Percentiles rank a stretch among this genome's conserved stretches.
These are phyloP conservation scores for Piromyces sp. DNA, from an alignment of 192 early-diverging fungal genomes.

Conservation along the genomic window DNA sequence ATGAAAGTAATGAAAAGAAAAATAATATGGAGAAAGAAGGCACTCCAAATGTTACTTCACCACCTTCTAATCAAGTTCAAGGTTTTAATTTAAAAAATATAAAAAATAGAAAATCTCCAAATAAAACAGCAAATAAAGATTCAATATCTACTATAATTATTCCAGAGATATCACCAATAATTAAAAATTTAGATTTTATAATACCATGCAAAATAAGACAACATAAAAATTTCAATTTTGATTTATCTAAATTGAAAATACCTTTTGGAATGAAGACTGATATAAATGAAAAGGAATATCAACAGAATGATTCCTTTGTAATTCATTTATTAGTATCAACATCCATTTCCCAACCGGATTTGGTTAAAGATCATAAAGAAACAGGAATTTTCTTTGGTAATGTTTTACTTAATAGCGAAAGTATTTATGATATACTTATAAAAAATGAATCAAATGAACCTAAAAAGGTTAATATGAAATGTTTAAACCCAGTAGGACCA, in stretches of 20 bases:
- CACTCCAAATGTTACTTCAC: too few relatives aligned
- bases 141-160: background rate
- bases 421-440: background rate
- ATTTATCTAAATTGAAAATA: background rate
- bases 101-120: background rate
- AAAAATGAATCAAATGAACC: background rate
- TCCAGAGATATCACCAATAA: background rate
- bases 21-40: background rate
- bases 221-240: background rate
- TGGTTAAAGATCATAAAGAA: background rate
- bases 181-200: background rate
- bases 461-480: background rate
- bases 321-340: background rate
- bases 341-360: background rate
- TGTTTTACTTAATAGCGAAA: background rate
- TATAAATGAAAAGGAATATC: background rate
- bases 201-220: background rate
- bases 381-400: background rate
- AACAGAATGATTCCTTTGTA: background rate
- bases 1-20: background rate
- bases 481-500: background rate
- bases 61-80: too few relatives aligned
- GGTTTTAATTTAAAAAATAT: background rate
- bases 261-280: background rate
- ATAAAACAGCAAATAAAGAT: background rate